These are phyloP conservation scores for Puccinia novopanici DNA, from an alignment of 1,284 basidiomycete species.

Conservation along the genomic window DNA sequence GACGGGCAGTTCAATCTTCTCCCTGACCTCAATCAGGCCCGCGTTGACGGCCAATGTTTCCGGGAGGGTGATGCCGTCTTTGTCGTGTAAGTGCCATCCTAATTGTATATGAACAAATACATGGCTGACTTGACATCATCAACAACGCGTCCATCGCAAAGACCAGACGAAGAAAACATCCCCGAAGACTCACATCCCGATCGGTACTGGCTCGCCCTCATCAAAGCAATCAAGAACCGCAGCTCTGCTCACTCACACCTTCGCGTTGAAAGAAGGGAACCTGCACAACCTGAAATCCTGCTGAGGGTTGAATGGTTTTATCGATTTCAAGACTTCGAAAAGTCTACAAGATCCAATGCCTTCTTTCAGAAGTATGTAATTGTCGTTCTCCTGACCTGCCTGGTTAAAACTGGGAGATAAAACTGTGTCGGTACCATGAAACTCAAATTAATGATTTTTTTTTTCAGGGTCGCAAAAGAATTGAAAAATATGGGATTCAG, in stretches of 20 bases:
- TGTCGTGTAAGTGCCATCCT: slow-evolving; percentile 1
- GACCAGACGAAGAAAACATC: slow-evolving; percentile 19
- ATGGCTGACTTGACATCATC: neutral
- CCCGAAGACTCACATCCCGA: neutral
- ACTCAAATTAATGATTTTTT: no score
- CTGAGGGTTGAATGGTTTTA: slow-evolving; percentile 34
- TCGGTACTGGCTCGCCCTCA: slow-evolving; percentile 11
- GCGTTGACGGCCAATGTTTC: neutral
- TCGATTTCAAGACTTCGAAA: slow-evolving; percentile 9
- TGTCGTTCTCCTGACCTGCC: no score
- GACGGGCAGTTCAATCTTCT: neutral
- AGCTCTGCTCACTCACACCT: neutral
- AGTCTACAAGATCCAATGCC: neutral
- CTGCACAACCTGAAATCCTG: neutral
- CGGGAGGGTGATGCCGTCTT: neutral
- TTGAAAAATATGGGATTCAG: slow-evolving; percentile 27
- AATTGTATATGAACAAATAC: no score
- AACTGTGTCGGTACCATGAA: no score
- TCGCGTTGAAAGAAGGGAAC: no score
- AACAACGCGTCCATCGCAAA: neutral
- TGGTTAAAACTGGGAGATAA: no score
- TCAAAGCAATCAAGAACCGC: slow-evolving; percentile 15
- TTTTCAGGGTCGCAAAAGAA: neutral
- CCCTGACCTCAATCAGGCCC: neutral
- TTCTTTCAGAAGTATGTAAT: slow-evolving; percentile 9